Percentiles rank a stretch among this genome's conserved stretches.
These are phyloP conservation scores for Acanthamoeba sp. DNA, from an alignment of 208 protist species.

Conservation along the genomic window DNA sequence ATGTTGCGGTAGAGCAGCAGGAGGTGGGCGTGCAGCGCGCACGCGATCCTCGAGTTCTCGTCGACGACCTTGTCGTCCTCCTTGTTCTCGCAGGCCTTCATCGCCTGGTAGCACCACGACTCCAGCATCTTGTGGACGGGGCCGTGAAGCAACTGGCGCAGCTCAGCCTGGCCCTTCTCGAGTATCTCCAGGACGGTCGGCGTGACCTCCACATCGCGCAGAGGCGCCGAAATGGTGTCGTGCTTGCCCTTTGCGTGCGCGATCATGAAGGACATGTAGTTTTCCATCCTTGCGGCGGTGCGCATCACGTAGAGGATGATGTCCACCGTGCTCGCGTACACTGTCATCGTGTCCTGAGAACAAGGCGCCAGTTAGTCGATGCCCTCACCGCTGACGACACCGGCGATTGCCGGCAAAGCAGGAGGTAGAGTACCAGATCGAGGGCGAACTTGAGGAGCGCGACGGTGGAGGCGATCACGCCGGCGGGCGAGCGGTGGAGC, in stretches of 20 bases:
- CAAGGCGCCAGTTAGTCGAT: too few species aligned
- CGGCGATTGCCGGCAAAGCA: neutral
- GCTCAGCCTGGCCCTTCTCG: slow-evolving; percentile 44
- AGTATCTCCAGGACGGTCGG: slow-evolving; percentile 44
- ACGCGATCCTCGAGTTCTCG: slow-evolving; percentile 72
- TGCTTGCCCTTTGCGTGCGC: slow-evolving; percentile 49
- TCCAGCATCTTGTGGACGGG: slow-evolving; percentile 73
- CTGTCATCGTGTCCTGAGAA: slow-evolving; percentile 54
- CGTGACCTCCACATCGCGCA: slow-evolving; percentile 66
- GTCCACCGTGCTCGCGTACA: slow-evolving; percentile 73
- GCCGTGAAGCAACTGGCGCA: slow-evolving; percentile 26
- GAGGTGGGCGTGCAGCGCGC: slow-evolving; percentile 82
- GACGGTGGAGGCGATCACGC: slow-evolving; percentile 78
- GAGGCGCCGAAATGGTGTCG: slow-evolving; percentile 54
- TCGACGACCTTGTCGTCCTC: slow-evolving; percentile 70
- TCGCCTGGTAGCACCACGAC: slow-evolving; percentile 74
- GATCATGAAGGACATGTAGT: slow-evolving; percentile 76
- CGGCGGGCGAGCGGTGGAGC: slow-evolving; percentile 87
- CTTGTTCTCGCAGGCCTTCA: slow-evolving; percentile 74
- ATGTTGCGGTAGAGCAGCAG: slow-evolving; percentile 84
- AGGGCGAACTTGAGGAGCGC: slow-evolving; percentile 75
- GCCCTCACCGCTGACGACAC: too few species aligned
- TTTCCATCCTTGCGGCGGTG: slow-evolving; percentile 49
- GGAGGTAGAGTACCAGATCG: slow-evolving; percentile 80
- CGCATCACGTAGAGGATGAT: slow-evolving; percentile 75